phyloP scores from a whole-genome alignment of 225 moss, liverwort and hornwort species.

The Antitrichia curtipendula region DNA sequence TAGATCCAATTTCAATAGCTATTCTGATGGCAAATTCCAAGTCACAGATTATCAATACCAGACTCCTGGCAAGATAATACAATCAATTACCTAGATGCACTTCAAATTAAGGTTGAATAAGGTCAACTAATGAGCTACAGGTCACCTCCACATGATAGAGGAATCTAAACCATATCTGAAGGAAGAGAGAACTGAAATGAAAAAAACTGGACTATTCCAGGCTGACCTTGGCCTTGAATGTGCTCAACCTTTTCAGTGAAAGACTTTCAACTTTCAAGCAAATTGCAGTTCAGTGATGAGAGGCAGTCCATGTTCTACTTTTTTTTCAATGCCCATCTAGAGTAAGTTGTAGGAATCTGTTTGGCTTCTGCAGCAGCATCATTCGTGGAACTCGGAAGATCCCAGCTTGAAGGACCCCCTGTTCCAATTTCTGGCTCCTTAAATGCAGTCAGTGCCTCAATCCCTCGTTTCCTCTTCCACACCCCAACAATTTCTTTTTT shows the following conservation, averaged over 20 bases:
- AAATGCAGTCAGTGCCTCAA: slow-evolving; percentile 6
- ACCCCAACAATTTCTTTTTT: slow-evolving; percentile 6
- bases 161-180: neutral
- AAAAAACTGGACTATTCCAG: neutral
- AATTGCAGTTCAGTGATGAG: neutral
- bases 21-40: neutral
- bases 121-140: neutral
- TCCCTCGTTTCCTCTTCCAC: slow-evolving; percentile 28
- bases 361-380: neutral
- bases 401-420: slow-evolving; percentile 83
- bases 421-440: slow-evolving; percentile 49
- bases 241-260: neutral
- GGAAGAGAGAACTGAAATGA: neutral
- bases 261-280: neutral
- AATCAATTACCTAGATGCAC: neutral
- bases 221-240: neutral
- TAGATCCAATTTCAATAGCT: neutral
- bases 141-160: neutral
- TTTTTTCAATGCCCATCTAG: slow-evolving; percentile 65
- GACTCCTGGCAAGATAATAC: neutral
- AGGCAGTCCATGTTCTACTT: neutral
- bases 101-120: neutral
- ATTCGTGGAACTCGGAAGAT: neutral
- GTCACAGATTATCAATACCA: neutral
- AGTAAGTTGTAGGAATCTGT: slow-evolving; percentile 19